Conservation (phyloP, 768 basidiomycete genomes). For the Hygrocybe punicea region DNA sequence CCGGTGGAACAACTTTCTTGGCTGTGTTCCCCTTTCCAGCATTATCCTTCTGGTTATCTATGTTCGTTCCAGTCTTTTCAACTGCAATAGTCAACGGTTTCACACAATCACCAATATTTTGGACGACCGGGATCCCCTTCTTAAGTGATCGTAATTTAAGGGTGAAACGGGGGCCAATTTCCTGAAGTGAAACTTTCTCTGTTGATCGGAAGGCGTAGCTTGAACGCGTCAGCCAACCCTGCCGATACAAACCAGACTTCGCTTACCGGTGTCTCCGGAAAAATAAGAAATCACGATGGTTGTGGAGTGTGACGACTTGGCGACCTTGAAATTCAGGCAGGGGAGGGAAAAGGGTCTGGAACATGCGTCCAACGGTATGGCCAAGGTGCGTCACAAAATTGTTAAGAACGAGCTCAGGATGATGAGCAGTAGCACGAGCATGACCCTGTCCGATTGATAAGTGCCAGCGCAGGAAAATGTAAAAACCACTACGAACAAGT, state of each 20-base stretch:
- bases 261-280: constrained; percentile 89
- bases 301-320: constrained; percentile 96
- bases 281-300: constrained; percentile 97
- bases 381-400: constrained; percentile 92
- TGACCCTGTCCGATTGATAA: constrained; percentile 59
- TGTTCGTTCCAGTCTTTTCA: neutral
- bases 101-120: constrained; percentile 60
- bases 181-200: constrained; percentile 89
- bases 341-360: constrained; percentile 94
- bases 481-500: constrained; percentile 49
- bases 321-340: constrained; percentile 93
- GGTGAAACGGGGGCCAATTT: constrained; percentile 97
- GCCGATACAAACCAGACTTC: neutral
- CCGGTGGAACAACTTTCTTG: constrained; percentile 47
- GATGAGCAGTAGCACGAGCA: constrained; percentile 86
- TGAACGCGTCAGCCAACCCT: neutral
- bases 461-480: neutral
- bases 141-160: constrained; percentile 87
- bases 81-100: constrained; percentile 48
- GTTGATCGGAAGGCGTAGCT: constrained; percentile 91
- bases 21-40: constrained; percentile 15
- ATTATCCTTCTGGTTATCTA: constrained; percentile 13
- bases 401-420: constrained; percentile 93
- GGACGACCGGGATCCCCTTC: constrained; percentile 83
- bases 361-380: constrained; percentile 89